These are phyloP conservation scores for Nannochloropsis salina DNA, from an alignment of 108 stramenopile genomes.

Conservation along the genomic window DNA sequence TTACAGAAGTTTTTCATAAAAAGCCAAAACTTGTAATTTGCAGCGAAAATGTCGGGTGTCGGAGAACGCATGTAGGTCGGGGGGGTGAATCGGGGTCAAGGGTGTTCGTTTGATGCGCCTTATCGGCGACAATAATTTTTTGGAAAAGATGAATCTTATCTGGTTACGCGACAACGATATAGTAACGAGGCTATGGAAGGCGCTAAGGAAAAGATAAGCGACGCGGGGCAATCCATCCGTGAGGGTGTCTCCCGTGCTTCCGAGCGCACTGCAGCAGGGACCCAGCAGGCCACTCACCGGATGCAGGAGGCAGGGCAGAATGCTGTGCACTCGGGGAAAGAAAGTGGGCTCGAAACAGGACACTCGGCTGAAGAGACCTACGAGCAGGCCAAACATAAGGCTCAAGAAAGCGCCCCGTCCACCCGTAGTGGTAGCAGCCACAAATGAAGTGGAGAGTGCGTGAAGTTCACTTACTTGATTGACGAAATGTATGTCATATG, in stretches of 20 bases:
- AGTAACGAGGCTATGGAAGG: not conserved
- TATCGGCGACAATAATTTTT: too few relatives aligned
- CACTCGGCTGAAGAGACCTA: not conserved
- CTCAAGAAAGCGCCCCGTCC: not conserved
- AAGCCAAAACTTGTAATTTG: too few relatives aligned
- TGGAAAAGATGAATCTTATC: too few relatives aligned
- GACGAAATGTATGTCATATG: too few relatives aligned
- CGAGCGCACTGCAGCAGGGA: not conserved
- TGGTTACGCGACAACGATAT: not conserved
- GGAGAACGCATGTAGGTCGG: too few relatives aligned
- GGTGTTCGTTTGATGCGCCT: too few relatives aligned
- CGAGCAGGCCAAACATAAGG: not conserved
- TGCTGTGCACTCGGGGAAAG: not conserved
- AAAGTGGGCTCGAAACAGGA: not conserved
- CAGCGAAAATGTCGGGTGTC: too few relatives aligned
- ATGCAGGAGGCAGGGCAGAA: not conserved
- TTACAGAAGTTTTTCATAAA: too few relatives aligned
- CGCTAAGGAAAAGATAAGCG: constrained; percentile 5
- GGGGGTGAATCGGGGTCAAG: too few relatives aligned
- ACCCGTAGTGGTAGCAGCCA: not conserved
- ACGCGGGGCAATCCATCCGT: not conserved
- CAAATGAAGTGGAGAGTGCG: too few relatives aligned
- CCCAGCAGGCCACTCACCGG: not conserved
- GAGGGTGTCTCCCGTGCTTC: not conserved
- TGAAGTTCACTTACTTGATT: too few relatives aligned